Evolutionary conservation across 345 rosid species (phyloP).

Genomic region (Salix exigua): DNA sequence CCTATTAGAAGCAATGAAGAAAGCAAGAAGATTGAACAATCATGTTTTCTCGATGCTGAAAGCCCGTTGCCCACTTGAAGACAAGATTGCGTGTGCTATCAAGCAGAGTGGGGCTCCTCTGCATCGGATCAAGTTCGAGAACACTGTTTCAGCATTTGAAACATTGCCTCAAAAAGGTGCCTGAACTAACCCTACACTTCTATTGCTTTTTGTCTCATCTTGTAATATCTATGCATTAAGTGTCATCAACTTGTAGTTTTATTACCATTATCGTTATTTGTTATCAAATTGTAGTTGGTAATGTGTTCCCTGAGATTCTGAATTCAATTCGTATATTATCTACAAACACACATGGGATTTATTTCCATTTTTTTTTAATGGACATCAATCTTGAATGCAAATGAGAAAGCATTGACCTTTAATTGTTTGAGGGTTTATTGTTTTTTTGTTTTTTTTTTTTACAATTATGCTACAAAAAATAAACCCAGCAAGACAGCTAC

Average conservation of each 20-base stretch:
- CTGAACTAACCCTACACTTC: slow-evolving; percentile 21
- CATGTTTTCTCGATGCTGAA: slow-evolving; percentile 97
- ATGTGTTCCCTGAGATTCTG: not conserved
- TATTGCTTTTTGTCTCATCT: not conserved
- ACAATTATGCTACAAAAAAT: not conserved
- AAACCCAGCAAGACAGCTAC: not conserved
- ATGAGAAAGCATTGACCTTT: not conserved
- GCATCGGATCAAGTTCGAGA: slow-evolving; percentile 84
- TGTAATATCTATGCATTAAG: not conserved
- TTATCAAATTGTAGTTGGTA: not conserved
- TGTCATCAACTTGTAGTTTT: not conserved
- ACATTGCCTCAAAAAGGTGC: slow-evolving; percentile 85
- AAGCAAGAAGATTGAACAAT: slow-evolving; percentile 89
- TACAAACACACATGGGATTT: not conserved
- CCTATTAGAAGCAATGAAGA: slow-evolving; percentile 90
- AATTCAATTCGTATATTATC: not conserved
- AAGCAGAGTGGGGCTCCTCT: slow-evolving; percentile 95
- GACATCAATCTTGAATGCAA: not conserved
- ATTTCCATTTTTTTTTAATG: not conserved
- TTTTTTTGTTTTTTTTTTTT: not conserved
- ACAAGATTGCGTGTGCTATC: slow-evolving; percentile 91
- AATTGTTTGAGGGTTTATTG: not conserved
- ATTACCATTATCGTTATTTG: not conserved
- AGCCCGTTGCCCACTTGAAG: slow-evolving; percentile 96
- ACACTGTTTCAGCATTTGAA: slow-evolving; percentile 97